A percentile compares a stretch with the other conserved stretches of the same genome.
phyloP scores from a whole-genome alignment of 2,329 filamentous ascomycete genomes.

The Fusarium zealandicum region DNA sequence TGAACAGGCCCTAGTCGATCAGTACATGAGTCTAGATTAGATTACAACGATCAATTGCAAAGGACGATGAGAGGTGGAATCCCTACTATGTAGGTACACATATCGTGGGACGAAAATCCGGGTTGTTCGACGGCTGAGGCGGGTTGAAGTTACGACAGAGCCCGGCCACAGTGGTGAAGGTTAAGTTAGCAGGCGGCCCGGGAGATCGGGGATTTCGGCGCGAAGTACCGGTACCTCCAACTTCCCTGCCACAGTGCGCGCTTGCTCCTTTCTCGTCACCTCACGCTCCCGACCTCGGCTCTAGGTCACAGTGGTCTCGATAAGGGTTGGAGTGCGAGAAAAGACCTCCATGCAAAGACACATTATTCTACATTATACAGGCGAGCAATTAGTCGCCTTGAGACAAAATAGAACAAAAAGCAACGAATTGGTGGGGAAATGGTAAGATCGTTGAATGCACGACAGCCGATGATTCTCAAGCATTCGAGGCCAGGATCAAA shows the following conservation, averaged over 20 bases:
- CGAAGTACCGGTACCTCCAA: conserved; percentile 36
- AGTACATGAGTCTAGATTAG: not conserved
- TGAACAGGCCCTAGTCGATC: conserved; percentile 9
- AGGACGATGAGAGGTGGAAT: not conserved
- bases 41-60: not conserved
- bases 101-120: conserved; percentile 4
- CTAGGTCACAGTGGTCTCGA: conserved; percentile 12
- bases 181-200: conserved; percentile 30
- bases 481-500: not conserved
- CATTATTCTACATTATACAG: no score
- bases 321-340: conserved; percentile 19
- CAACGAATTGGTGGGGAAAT: not conserved
- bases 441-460: not conserved
- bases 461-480: not conserved
- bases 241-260: conserved; percentile 36
- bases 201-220: conserved; percentile 32
- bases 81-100: no score
- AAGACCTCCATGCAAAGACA: conserved; percentile 30
- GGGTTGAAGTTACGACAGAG: conserved; percentile 2
- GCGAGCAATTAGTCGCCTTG: no score
- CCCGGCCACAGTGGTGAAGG: conserved; percentile 22
- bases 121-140: conserved; percentile 14
- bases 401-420: no score
- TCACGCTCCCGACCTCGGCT: conserved; percentile 13
- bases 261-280: conserved; percentile 19